Percentiles rank a stretch among this genome's conserved stretches.
These are phyloP conservation scores for Fusarium sp. DNA, from an alignment of 2,329 filamentous ascomycete species.

Conservation along the genomic window DNA sequence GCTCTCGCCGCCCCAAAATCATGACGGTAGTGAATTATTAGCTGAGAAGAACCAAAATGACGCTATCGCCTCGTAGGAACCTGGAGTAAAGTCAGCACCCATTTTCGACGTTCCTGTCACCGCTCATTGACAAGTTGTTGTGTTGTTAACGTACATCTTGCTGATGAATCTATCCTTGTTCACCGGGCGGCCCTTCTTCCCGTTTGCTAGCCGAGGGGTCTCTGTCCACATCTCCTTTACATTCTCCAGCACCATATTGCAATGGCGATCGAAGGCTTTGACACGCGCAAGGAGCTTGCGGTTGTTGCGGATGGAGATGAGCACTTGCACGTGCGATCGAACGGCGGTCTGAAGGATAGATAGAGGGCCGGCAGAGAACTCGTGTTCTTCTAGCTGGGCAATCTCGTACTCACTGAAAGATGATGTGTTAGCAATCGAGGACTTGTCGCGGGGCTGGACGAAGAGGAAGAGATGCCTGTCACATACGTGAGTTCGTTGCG, in stretches of 20 bases:
- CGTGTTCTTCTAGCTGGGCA: constrained; percentile 71
- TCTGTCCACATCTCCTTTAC: constrained; percentile 99
- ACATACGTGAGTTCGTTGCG: constrained; percentile 90
- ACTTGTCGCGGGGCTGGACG: constrained; percentile 24
- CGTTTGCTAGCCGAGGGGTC: constrained; percentile 81
- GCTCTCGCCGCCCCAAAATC: constrained; percentile 31
- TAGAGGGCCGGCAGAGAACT: constrained; percentile 66
- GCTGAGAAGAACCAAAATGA: constrained; percentile 87
- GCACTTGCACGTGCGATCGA: constrained; percentile 91
- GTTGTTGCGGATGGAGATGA: constrained; percentile 98
- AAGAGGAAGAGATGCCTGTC: constrained; percentile 19
- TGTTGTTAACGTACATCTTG: constrained; percentile 79
- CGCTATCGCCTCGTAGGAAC: constrained; percentile 88
- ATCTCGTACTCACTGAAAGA: constrained; percentile 86
- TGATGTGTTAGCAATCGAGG: constrained; percentile 29
- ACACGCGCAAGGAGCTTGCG: constrained; percentile 96
- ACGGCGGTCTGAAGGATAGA: constrained; percentile 98
- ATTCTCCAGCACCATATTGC: constrained; percentile 98
- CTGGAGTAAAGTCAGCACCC: constrained; percentile 55
- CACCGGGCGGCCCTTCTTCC: constrained; percentile 88
- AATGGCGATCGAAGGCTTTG: constrained; percentile 98
- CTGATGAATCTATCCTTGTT: constrained; percentile 99
- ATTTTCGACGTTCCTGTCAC: neutral
- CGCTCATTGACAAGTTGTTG: constrained; percentile 7
- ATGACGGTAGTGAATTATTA: constrained; percentile 50